Conservation (phyloP, 768 basidiomycete species). For the Leccinum longicurvipes region DNA sequence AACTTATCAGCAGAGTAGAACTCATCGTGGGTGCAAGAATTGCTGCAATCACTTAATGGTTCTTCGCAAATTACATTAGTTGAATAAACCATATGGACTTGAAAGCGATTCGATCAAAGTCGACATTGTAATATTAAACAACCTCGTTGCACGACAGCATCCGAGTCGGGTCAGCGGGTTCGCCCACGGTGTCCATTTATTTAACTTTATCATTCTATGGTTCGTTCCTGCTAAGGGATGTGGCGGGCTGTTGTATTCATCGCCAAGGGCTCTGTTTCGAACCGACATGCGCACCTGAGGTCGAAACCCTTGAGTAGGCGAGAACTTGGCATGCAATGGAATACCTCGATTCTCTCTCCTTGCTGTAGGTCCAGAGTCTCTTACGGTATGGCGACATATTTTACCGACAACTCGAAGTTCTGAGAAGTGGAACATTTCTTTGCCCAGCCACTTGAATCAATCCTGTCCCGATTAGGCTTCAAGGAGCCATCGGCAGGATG, state of each 20-base stretch:
- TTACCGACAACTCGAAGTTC: conserved; percentile 5
- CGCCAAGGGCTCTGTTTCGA: not conserved
- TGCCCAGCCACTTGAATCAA: not conserved
- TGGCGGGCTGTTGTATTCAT: conserved; percentile 20
- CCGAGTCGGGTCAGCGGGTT: not conserved
- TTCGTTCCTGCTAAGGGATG: conserved; percentile 4
- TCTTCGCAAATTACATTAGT: not conserved
- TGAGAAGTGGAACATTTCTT: conserved; percentile 4
- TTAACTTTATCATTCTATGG: not conserved
- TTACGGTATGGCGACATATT: conserved; percentile 4
- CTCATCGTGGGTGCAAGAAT: not conserved
- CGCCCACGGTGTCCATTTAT: not conserved
- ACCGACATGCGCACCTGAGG: not conserved
- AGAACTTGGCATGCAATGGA: not conserved
- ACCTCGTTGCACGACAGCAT: conserved; percentile 11
- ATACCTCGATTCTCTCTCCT: not conserved
- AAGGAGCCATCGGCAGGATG: conserved; percentile 10
- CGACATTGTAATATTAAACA: not conserved
- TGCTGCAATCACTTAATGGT: not conserved
- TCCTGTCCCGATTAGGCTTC: conserved; percentile 8
- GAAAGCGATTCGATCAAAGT: not conserved
- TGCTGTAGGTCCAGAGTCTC: not conserved
- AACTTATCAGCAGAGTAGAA: not conserved
- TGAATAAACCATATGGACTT: not conserved
- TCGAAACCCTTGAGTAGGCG: not conserved